A percentile compares a stretch with the other conserved stretches of the same genome.
Conservation (phyloP, 768 basidiomycete genomes). For the Russula vinacea region DNA sequence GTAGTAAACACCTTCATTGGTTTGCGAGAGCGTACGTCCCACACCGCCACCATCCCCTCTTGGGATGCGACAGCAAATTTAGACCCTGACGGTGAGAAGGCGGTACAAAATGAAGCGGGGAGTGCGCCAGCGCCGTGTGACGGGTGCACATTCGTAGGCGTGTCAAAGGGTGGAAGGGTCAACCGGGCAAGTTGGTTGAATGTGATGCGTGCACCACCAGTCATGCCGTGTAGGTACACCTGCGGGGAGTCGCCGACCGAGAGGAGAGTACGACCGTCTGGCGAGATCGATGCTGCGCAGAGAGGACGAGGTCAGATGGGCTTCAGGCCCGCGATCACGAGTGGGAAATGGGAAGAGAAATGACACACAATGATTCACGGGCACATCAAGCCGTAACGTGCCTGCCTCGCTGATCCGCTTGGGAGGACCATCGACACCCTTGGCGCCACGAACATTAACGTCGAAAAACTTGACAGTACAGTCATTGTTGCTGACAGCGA, state of each 20-base stretch:
- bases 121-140: constrained; percentile 35
- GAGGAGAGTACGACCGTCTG: constrained; percentile 80
- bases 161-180: constrained; percentile 52
- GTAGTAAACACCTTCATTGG: constrained; percentile 69
- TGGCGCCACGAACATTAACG: constrained; percentile 50
- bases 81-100: constrained; percentile 70
- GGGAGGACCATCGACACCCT: constrained; percentile 37
- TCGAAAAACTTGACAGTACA: constrained; percentile 77
- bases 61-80: constrained; percentile 85
- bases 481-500: constrained; percentile 87
- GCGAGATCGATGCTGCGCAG: constrained; percentile 76
- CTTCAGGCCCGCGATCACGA: neutral
- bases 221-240: constrained; percentile 76
- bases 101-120: constrained; percentile 74
- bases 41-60: constrained; percentile 74
- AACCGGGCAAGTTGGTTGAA: constrained; percentile 70
- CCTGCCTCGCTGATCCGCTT: constrained; percentile 51
- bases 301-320: constrained; percentile 7
- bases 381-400: constrained; percentile 55
- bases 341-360: constrained; percentile 1
- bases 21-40: constrained; percentile 75
- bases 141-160: constrained; percentile 33
- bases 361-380: constrained; percentile 76
- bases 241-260: constrained; percentile 90
- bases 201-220: constrained; percentile 56